Evolutionary conservation across 305 asterid genomes (phyloP).

Genomic region (Nicotiana rustica): DNA sequence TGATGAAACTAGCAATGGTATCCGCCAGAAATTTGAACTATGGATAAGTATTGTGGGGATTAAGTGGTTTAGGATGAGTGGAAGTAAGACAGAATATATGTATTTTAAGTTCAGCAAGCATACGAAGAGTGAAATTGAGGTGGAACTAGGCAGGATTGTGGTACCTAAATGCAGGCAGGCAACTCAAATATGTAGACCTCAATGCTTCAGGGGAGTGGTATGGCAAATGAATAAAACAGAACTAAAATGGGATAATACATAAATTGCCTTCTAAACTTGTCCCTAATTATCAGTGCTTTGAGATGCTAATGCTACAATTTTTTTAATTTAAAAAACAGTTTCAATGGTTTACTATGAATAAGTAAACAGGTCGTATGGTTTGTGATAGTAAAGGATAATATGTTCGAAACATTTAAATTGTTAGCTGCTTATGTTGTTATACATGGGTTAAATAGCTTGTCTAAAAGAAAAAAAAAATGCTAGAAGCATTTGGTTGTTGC

Average conservation of each 20-base stretch:
- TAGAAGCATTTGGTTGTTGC: not conserved
- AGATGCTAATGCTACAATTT: not conserved
- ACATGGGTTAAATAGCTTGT: not conserved
- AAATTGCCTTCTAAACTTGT: too few species aligned
- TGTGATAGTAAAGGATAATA: not conserved
- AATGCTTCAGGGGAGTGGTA: not conserved
- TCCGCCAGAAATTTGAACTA: not conserved
- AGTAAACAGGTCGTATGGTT: not conserved
- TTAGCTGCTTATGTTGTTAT: not conserved
- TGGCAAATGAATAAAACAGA: too few species aligned
- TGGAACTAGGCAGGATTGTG: not conserved
- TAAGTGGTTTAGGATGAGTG: not conserved
- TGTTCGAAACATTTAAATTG: not conserved
- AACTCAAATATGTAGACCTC: not conserved
- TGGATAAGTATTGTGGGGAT: not conserved
- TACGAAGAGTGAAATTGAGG: not conserved
- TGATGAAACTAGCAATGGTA: constrained; percentile 14
- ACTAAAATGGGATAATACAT: too few species aligned
- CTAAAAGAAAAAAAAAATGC: not conserved
- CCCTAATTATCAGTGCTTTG: not conserved
- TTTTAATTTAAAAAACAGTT: not conserved
- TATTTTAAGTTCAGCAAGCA: constrained; percentile 11
- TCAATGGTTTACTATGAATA: too few species aligned
- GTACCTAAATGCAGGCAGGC: not conserved
- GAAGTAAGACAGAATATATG: not conserved